Conservation (phyloP, 2,329 filamentous ascomycete genomes). For the Geosmithia putterillii region DNA sequence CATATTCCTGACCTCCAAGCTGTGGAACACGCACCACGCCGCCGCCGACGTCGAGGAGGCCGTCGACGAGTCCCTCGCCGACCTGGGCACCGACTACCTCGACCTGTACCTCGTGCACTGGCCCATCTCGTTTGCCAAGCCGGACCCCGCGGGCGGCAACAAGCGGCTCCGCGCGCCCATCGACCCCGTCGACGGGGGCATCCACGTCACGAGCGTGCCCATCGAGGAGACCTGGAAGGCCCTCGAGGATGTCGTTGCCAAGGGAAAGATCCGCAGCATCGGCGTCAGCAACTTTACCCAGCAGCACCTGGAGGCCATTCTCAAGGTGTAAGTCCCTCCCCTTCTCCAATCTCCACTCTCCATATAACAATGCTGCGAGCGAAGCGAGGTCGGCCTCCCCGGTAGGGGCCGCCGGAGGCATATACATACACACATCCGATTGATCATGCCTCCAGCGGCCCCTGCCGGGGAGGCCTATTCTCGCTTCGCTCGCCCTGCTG, state of each 20-base stretch:
- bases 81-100: conserved; percentile 36
- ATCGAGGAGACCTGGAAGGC: conserved; percentile 48
- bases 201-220: conserved; percentile 18
- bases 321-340: conserved; percentile 22
- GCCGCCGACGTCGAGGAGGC: conserved; percentile 32
- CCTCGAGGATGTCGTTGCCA: conserved; percentile 44
- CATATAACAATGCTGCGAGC: not conserved
- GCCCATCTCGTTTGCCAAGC: conserved; percentile 29
- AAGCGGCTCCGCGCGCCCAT: conserved; percentile 24
- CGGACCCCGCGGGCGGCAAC: conserved; percentile 24
- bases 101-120: conserved; percentile 36
- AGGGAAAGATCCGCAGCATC: conserved; percentile 42
- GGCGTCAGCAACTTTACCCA: conserved; percentile 48
- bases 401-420: no score
- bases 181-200: conserved; percentile 30
- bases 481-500: no score
- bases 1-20: conserved; percentile 44
- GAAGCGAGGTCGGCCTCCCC: no score
- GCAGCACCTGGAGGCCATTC: conserved; percentile 37
- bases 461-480: no score
- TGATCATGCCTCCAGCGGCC: no score
- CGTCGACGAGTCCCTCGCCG: conserved; percentile 31
- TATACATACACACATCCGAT: not conserved
- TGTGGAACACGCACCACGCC: conserved; percentile 46
- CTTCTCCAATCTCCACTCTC: conserved; percentile 7